These are phyloP conservation scores for Periglandula ipomoeae DNA, from an alignment of 2,329 filamentous ascomycete genomes.

Conservation along the genomic window DNA sequence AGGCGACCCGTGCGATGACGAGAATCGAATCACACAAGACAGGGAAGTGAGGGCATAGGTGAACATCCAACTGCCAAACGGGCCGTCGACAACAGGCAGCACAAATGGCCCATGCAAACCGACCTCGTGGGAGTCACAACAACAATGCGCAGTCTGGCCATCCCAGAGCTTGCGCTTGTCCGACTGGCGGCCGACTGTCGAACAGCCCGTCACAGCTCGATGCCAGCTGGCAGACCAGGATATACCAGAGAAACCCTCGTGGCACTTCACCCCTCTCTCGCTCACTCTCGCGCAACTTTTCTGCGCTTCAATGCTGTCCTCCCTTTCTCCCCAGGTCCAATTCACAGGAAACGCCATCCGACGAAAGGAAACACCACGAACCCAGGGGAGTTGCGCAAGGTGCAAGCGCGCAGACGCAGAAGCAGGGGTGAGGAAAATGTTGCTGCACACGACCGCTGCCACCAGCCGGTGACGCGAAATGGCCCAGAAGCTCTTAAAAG, in stretches of 20 bases:
- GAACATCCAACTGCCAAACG: background rate
- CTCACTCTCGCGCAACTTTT: background rate
- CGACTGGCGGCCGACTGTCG: slow-evolving; percentile 2
- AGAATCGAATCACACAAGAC: background rate
- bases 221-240: slow-evolving; percentile 1
- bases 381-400: background rate
- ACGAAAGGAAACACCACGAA: background rate
- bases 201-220: slow-evolving; percentile 4
- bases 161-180: background rate
- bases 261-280: slow-evolving; percentile 1
- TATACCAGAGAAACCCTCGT: slow-evolving; percentile 2
- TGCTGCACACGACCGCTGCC: slow-evolving; percentile 6
- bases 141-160: slow-evolving; percentile 1
- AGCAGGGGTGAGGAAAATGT: background rate
- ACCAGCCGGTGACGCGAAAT: background rate
- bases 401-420: slow-evolving; percentile 1
- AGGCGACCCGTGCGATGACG: background rate
- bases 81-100: background rate
- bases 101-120: background rate
- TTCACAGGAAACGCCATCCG: background rate
- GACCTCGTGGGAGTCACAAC: slow-evolving; percentile 1
- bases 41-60: background rate
- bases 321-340: background rate
- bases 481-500: background rate
- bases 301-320: slow-evolving; percentile 1